A percentile compares a stretch with the other conserved stretches of the same genome.
Conservation (phyloP, 2,329 filamentous ascomycete genomes). For the Sarocladium oryzae region DNA sequence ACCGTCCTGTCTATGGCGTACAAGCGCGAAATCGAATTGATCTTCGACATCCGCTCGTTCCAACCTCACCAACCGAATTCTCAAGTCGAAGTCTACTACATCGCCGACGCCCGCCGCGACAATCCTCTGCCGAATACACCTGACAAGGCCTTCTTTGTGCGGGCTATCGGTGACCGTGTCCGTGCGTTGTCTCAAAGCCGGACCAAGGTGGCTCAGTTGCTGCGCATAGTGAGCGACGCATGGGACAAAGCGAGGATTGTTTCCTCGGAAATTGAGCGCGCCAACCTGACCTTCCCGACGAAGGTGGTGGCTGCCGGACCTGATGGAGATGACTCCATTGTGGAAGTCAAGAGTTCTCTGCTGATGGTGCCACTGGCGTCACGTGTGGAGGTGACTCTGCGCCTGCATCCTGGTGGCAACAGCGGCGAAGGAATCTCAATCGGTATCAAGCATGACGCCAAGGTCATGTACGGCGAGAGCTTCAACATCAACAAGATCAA, state of each 20-base stretch:
- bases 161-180: conserved; percentile 62
- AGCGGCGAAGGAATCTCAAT: conserved; percentile 44
- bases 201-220: conserved; percentile 49
- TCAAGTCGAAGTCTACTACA: conserved; percentile 64
- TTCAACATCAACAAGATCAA: conserved; percentile 70
- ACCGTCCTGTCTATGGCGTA: conserved; percentile 68
- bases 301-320: conserved; percentile 42
- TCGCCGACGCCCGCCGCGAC: conserved; percentile 51
- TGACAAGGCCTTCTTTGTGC: conserved; percentile 69
- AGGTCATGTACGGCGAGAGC: conserved; percentile 69
- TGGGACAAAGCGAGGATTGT: conserved; percentile 62
- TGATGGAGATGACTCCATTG: conserved; percentile 44
- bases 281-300: conserved; percentile 61
- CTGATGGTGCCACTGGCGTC: conserved; percentile 60
- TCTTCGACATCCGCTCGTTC: conserved; percentile 63
- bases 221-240: conserved; percentile 50
- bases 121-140: conserved; percentile 50
- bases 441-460: conserved; percentile 45
- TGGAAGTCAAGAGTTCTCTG: conserved; percentile 55
- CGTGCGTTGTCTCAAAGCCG: conserved; percentile 53
- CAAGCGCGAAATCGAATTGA: conserved; percentile 63
- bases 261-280: conserved; percentile 51
- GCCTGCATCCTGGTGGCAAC: conserved; percentile 34
- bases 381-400: conserved; percentile 58
- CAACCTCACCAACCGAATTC: conserved; percentile 37